phyloP scores from a whole-genome alignment of 2,329 filamentous ascomycete genomes.

The Hypoxylon sp. region DNA sequence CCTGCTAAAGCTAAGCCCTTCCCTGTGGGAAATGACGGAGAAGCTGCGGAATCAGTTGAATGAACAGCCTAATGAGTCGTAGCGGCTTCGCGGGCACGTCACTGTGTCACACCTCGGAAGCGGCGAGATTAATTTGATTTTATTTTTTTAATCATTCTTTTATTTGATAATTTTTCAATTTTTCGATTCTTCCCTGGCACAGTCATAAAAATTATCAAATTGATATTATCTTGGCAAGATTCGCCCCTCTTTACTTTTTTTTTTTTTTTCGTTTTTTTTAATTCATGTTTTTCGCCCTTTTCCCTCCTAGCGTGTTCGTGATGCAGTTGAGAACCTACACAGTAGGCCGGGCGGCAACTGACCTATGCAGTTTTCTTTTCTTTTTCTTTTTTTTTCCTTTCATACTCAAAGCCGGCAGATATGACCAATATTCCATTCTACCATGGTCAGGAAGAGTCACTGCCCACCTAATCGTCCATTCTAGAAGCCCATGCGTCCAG shows the following conservation, averaged over 20 bases:
- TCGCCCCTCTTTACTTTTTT: neutral
- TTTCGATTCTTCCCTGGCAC: neutral
- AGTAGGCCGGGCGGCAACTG: too few relatives aligned
- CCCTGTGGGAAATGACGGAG: constrained; percentile 24
- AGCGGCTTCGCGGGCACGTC: constrained; percentile 15
- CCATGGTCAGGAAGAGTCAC: too few relatives aligned
- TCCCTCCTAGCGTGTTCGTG: too few relatives aligned
- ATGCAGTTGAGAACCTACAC: too few relatives aligned
- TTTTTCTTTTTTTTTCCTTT: neutral
- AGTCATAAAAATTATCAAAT: neutral
- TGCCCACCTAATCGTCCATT: neutral
- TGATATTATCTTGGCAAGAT: neutral
- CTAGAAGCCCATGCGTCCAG: neutral
- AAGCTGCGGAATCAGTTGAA: constrained; percentile 1
- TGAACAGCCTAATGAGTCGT: constrained; percentile 12
- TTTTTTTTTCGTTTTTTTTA: neutral
- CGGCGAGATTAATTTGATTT: constrained; percentile 26
- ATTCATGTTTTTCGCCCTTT: neutral
- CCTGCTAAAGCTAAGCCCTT: too few relatives aligned
- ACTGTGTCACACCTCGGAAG: constrained; percentile 1
- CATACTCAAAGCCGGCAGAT: neutral
- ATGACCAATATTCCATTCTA: neutral
- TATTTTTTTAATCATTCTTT: constrained; percentile 11
- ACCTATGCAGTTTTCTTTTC: too few relatives aligned
- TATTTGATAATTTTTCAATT: neutral